Evolutionary conservation across 2,329 filamentous ascomycete species (phyloP).

Genomic region (Rhinocladiella similis): DNA sequence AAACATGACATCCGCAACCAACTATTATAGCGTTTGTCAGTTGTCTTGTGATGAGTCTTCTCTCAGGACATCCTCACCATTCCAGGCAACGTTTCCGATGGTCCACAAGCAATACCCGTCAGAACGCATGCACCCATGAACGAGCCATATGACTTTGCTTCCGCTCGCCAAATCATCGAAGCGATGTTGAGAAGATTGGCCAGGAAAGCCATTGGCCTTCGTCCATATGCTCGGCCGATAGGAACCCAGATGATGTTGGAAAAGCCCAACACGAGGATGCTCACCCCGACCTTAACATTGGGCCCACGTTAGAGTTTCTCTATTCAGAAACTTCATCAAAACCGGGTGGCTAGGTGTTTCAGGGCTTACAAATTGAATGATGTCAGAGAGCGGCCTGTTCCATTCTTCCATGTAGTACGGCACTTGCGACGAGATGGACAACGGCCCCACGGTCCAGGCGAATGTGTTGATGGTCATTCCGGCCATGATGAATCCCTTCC

Average conservation of each 20-base stretch:
- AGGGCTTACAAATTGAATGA: conserved; percentile 20
- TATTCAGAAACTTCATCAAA: no score
- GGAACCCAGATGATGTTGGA: no score
- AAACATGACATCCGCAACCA: conserved; percentile 48
- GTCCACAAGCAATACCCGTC: conserved; percentile 45
- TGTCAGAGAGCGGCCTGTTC: conserved; percentile 11
- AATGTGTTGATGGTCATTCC: conserved; percentile 3
- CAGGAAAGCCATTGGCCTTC: no score
- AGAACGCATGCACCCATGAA: conserved; percentile 45
- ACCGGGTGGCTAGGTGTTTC: no score
- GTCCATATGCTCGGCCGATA: no score
- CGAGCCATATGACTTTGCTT: conserved; percentile 43
- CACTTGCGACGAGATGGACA: conserved; percentile 13
- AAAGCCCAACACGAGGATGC: no score
- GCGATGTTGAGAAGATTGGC: conserved; percentile 38
- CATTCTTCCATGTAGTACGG: conserved; percentile 17
- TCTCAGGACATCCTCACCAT: no score
- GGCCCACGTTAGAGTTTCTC: no score
- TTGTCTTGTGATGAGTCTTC: not conserved
- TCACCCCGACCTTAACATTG: no score
- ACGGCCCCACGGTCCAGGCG: conserved; percentile 9
- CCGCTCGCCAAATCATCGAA: conserved; percentile 46
- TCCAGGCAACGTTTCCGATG: conserved; percentile 41
- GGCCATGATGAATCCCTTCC: no score
- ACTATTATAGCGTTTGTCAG: no score